Evolutionary conservation across 306 rosid genomes (phyloP), one percentile per base, ranked within the genome.

Genomic region (Rosa lucieae): DNA sequence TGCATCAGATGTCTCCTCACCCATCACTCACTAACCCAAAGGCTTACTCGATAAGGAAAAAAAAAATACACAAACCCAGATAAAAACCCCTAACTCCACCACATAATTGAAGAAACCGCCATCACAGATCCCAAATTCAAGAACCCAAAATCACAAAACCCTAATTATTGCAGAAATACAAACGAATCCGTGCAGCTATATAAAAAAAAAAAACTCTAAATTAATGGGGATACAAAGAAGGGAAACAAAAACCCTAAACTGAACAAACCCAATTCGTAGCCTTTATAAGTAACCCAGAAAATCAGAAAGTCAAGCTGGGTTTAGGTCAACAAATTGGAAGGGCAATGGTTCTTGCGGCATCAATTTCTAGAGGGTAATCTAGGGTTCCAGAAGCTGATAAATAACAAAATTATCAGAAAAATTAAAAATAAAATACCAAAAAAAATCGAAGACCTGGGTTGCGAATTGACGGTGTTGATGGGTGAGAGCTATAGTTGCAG

Each of bases 1-100:
- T 35, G 93, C 84, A 70, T 90, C 92, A 18, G 94, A 89, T 72
- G 77, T 82, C 85, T 91, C 97, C 32, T 93, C 99, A 77, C 75
- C 97, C 99, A 96, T 96, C 82, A 70, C 86, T 82, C 79, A 70
- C 76, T 26, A 56, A 70, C 81, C 81, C 55, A 72, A 82, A 77
- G 6, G 53, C 84, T 73, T 12, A 55, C 78, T 77, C 75, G 70
- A 80, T 75, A 79, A 67, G 10, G 47, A 43, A 44, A 44, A 8
- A 44, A 44, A 8, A 42, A 80, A 68, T 88, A 79, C 79, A 80
- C 70, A 55, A 79, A 73, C 83, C 81, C 81, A 74, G 49, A 67
- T 81, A 10, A 74, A 66, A 83, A 89, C 44, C 85, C 88, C 81
- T 76, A 86, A 79, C 21, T 82, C 73, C 37, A 74, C 63, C 75